These are phyloP conservation scores for Geranomyces michiganensis DNA, from an alignment of 192 early-diverging fungal species.

Conservation along the genomic window DNA sequence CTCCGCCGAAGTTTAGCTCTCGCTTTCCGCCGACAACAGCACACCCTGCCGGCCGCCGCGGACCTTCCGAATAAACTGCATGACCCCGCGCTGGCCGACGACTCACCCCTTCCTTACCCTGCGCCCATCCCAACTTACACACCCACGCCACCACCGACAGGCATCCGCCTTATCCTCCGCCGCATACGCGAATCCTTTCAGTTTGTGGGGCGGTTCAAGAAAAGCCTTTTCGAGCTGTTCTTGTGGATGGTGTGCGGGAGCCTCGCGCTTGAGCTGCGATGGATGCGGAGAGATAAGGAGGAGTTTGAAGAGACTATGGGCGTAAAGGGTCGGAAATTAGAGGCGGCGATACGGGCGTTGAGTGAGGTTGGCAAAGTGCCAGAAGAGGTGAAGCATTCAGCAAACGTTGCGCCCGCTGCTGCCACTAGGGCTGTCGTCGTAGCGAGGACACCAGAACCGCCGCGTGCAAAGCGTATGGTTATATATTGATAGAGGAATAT, in stretches of 20 bases:
- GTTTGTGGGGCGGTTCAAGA: conserved; percentile 19
- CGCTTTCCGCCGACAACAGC: not conserved
- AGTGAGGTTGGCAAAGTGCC: not conserved
- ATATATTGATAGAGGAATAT: conserved; percentile 1
- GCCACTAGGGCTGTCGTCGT: not conserved
- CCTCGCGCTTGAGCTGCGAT: conserved; percentile 29
- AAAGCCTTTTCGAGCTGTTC: conserved; percentile 25
- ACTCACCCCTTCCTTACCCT: conserved; percentile 9
- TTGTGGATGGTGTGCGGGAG: conserved; percentile 36
- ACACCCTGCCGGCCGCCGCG: not conserved
- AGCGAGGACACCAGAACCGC: too few species aligned
- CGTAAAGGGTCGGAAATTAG: conserved; percentile 25
- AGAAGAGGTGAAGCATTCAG: not conserved
- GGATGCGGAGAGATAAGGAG: conserved; percentile 30
- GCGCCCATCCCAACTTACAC: conserved; percentile 25
- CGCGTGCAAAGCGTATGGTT: not conserved
- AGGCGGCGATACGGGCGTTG: conserved; percentile 16
- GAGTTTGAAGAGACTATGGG: conserved; percentile 31
- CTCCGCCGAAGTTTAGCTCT: not conserved
- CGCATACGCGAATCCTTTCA: conserved; percentile 4
- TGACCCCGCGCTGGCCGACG: not conserved
- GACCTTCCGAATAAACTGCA: not conserved
- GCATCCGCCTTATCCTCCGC: conserved; percentile 8
- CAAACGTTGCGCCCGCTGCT: not conserved
- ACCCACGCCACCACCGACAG: conserved; percentile 12